phyloP scores from a whole-genome alignment of 768 basidiomycete genomes.

The Coprinopsis sp. region DNA sequence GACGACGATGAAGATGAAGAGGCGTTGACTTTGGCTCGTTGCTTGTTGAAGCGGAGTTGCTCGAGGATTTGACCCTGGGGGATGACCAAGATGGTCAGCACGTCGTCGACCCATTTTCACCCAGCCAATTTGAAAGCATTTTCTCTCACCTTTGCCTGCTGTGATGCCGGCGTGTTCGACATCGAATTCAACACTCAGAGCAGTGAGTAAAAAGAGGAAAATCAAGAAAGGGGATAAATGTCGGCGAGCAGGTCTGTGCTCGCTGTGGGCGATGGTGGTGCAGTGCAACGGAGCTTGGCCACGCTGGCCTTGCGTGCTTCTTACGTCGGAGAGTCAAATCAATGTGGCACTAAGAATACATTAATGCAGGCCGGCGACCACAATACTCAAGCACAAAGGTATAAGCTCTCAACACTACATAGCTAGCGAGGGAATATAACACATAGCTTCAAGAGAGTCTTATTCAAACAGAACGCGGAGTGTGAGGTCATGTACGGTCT shows the following conservation, averaged over 20 bases:
- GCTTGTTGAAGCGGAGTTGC: slow-evolving; percentile 42
- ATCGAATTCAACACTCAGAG: slow-evolving; percentile 37
- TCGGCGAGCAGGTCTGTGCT: slow-evolving; percentile 16
- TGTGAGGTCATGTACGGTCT: no score
- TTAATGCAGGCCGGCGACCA: not conserved
- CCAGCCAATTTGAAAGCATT: not conserved
- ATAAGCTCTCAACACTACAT: not conserved
- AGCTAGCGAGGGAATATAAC: no score
- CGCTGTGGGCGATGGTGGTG: slow-evolving; percentile 20
- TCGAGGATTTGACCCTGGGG: slow-evolving; percentile 42
- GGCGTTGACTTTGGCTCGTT: slow-evolving; percentile 26
- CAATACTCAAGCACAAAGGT: not conserved
- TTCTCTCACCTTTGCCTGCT: slow-evolving; percentile 48
- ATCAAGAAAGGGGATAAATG: slow-evolving; percentile 17
- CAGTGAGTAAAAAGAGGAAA: slow-evolving; percentile 8
- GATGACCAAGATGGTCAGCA: slow-evolving; percentile 13
- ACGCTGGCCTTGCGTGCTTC: slow-evolving; percentile 20
- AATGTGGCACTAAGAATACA: slow-evolving; percentile 32
- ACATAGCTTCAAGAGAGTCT: no score
- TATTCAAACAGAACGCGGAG: no score
- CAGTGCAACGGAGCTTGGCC: slow-evolving; percentile 10
- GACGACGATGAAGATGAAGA: slow-evolving; percentile 22
- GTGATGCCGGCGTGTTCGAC: slow-evolving; percentile 39
- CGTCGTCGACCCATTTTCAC: slow-evolving; percentile 7
- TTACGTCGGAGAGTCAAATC: slow-evolving; percentile 54